Conservation (phyloP, 176 grass and related monocot genomes). For the Phoenix dactylifera region DNA sequence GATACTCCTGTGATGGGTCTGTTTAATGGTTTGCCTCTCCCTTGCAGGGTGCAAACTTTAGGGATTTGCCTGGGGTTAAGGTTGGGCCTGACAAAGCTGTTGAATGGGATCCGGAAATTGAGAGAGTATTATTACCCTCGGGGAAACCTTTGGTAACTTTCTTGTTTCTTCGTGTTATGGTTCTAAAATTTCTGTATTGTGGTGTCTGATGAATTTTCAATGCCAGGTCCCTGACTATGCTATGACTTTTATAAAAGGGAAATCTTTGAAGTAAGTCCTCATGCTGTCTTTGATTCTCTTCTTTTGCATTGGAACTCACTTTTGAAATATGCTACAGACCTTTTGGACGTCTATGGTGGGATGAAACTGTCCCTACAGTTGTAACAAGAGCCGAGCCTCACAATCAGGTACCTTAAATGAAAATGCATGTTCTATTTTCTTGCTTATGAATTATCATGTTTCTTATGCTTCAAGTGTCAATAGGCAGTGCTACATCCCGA, state of each 20-base stretch:
- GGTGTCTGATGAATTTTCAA: background rate
- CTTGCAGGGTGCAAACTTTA: conserved; percentile 73
- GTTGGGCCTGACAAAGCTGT: conserved; percentile 56
- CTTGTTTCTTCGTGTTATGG: too few species aligned
- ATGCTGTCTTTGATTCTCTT: background rate
- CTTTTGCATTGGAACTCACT: background rate
- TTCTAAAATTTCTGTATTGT: background rate
- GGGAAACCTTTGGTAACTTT: conserved; percentile 67
- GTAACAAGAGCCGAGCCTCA: conserved; percentile 78
- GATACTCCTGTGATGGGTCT: too few species aligned
- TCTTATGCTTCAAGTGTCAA: background rate
- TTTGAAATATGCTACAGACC: conserved; percentile 31
- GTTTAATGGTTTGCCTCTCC: background rate
- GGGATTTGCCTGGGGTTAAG: conserved; percentile 51
- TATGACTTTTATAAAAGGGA: conserved; percentile 61
- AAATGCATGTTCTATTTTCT: background rate
- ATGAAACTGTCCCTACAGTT: conserved; percentile 78
- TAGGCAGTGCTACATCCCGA: conserved; percentile 54
- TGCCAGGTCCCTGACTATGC: conserved; percentile 73
- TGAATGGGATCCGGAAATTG: conserved; percentile 39
- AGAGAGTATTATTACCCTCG: conserved; percentile 32
- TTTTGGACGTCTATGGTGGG: conserved; percentile 87
- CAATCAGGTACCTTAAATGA: conserved; percentile 40
- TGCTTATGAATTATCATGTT: too few species aligned
- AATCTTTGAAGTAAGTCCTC: conserved; percentile 45